Percentiles rank a stretch among this genome's conserved stretches.
Conservation (phyloP, 2,329 filamentous ascomycete genomes). For the Cordyceps tenuipes region DNA sequence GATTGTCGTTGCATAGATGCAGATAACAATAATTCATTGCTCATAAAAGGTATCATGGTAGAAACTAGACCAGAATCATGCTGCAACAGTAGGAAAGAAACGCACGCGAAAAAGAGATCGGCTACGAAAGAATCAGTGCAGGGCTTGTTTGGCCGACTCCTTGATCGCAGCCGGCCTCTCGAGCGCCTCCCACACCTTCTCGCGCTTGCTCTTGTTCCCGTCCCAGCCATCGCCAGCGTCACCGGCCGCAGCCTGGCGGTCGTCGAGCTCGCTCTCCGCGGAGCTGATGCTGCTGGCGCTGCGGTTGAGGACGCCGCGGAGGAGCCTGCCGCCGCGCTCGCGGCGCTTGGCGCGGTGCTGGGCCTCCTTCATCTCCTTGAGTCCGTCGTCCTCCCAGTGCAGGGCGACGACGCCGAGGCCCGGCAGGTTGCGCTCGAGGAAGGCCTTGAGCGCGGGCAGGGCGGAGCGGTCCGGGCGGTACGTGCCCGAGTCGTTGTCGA, state of each 20-base stretch:
- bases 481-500: constrained; percentile 92
- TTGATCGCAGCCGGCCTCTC: constrained; percentile 42
- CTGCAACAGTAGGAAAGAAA: not conserved
- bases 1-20: too few species aligned
- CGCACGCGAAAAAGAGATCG: not conserved
- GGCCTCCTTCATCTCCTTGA: constrained; percentile 65
- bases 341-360: constrained; percentile 59
- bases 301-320: constrained; percentile 50
- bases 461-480: constrained; percentile 78
- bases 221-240: constrained; percentile 23
- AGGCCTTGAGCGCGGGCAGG: constrained; percentile 62
- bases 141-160: constrained; percentile 17
- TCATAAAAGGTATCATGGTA: constrained; percentile 6
- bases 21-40: not conserved
- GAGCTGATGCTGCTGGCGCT: constrained; percentile 46
- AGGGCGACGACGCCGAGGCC: constrained; percentile 66
- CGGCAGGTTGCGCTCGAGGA: constrained; percentile 65
- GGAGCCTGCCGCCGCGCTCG: constrained; percentile 46
- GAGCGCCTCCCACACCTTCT: constrained; percentile 41
- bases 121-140: not conserved
- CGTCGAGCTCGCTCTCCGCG: constrained; percentile 42
- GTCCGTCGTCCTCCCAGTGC: constrained; percentile 70
- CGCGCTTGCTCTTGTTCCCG: constrained; percentile 39
- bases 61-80: not conserved
- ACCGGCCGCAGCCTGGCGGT: constrained; percentile 25